Percentiles rank a stretch among this genome's conserved stretches.
These are phyloP conservation scores for Tulasnella sp. DNA, from an alignment of 768 basidiomycete species.

Conservation along the genomic window DNA sequence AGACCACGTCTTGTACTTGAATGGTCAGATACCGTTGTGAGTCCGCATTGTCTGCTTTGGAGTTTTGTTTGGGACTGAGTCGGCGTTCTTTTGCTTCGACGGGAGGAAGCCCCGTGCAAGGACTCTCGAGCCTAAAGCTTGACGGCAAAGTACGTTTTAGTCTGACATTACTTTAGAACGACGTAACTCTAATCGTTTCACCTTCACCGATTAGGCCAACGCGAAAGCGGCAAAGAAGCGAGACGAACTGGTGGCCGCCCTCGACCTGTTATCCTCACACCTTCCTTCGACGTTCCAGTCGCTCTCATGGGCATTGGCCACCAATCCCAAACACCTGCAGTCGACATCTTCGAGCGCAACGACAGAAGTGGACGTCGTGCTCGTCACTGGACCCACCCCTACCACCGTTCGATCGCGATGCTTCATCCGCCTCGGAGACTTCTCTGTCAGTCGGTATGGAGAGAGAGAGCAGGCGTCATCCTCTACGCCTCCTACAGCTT, in stretches of 20 bases:
- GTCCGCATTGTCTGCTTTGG: no score
- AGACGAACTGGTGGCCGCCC: conserved; percentile 13
- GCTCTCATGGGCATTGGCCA: conserved; percentile 29
- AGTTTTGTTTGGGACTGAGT: conserved; percentile 25
- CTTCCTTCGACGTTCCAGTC: conserved; percentile 31
- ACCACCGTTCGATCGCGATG: conserved; percentile 29
- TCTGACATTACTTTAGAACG: background rate
- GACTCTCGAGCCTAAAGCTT: conserved; percentile 15
- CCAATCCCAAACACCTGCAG: background rate
- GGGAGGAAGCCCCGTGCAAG: conserved; percentile 26
- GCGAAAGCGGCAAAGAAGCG: conserved; percentile 33
- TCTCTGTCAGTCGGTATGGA: conserved; percentile 13
- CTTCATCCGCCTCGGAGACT: conserved; percentile 3
- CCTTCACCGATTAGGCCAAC: background rate
- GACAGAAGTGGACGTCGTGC: background rate
- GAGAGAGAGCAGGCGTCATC: background rate
- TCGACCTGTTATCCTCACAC: conserved; percentile 31
- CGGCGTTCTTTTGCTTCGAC: background rate
- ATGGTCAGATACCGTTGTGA: conserved; percentile 34
- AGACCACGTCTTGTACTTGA: conserved; percentile 30
- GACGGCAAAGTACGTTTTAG: conserved; percentile 28
- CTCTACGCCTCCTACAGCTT: background rate
- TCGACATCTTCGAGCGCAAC: background rate
- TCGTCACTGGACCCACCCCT: conserved; percentile 30
- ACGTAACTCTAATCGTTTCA: background rate